A percentile compares a stretch with the other conserved stretches of the same genome.
Conservation (phyloP, 106 monocot genomes). For the Xerophyta viscosa region DNA sequence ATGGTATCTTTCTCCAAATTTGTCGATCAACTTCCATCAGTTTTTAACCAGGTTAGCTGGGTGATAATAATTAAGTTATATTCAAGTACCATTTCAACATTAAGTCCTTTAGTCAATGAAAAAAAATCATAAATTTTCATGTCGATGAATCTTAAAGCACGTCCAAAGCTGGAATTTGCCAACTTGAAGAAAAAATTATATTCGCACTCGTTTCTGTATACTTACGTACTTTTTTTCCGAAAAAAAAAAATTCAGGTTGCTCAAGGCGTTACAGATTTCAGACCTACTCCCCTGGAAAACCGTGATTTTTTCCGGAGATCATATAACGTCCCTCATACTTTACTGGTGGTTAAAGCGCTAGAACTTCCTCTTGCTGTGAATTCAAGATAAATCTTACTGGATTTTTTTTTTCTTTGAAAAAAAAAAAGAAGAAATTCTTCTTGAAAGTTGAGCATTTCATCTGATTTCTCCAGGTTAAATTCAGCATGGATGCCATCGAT, state of each 20-base stretch:
- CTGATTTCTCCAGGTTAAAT: constrained; percentile 63
- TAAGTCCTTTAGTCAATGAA: background rate
- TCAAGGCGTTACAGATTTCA: constrained; percentile 83
- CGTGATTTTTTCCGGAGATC: constrained; percentile 62
- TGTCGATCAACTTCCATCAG: constrained; percentile 76
- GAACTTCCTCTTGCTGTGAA: no score
- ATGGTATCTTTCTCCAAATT: constrained; percentile 60
- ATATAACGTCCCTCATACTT: constrained; percentile 55
- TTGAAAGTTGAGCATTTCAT: background rate
- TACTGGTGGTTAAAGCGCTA: constrained; percentile 38
- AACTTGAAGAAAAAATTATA: no score
- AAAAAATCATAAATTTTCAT: no score
- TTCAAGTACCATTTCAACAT: no score
- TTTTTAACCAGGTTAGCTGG: constrained; percentile 62
- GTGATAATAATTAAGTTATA: no score
- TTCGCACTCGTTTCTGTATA: no score
- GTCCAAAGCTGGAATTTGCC: no score
- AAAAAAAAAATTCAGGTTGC: constrained; percentile 34
- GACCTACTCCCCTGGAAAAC: constrained; percentile 73
- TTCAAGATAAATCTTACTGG: no score
- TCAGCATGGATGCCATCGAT: constrained; percentile 70
- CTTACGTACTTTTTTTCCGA: background rate
- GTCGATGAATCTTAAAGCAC: no score
- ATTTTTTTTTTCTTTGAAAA: no score
- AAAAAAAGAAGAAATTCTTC: no score